Base-by-base conservation (phyloP, 768 basidiomycete genomes). In the Rhodotorula babjevae region DNA sequence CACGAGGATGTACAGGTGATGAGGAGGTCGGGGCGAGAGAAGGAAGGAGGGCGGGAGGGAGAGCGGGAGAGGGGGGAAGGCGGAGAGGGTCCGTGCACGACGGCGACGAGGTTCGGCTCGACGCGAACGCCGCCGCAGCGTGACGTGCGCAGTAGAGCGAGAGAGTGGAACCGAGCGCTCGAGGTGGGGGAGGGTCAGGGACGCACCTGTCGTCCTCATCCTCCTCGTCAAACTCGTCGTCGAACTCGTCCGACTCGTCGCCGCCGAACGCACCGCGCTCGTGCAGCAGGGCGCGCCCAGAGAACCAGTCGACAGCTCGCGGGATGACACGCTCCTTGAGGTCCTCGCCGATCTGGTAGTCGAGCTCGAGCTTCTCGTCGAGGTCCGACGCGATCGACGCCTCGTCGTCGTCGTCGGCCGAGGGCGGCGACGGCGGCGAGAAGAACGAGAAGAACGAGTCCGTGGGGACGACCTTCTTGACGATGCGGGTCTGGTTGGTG, bases 361-460 rank as follows among this genome's bases (percentile, higher is more conserved):
- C 95, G 72, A 93, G 84, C 84, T 97, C 95, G 63, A 99, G 86
- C 80, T 91, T 90, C 81, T 90, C 90, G 81, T 97, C 93, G 57
- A 96, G 85, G 73, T 93, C 93, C 63, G 92, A 91, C 33, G 92
- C 91, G 0, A 92, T 90, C 73, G 82, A 82, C 47, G 74, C 75
- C 44, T 77, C 76, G 3, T 89, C 89, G 0, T 91, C 91, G 29
- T 90, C 83, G 6, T 93, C 91, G 31, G 14, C 55, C 83, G 89
- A 87, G 12, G 85, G 80, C 7, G 91, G 90, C 5, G 89, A 87
- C 33, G 84, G 81, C 25, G 92, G 92, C 18, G 93, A 92, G 65
- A 84, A 83, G 87, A 99, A 99, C 86, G 93, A 92, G 89, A 99
- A 99, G 86, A 99, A 98, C 23, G 95, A 97, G 47, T 94, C 91